Evolutionary conservation across 129 eudicot genomes (phyloP), one percentile per base, ranked within the genome.

Genomic region (Centella asiatica): DNA sequence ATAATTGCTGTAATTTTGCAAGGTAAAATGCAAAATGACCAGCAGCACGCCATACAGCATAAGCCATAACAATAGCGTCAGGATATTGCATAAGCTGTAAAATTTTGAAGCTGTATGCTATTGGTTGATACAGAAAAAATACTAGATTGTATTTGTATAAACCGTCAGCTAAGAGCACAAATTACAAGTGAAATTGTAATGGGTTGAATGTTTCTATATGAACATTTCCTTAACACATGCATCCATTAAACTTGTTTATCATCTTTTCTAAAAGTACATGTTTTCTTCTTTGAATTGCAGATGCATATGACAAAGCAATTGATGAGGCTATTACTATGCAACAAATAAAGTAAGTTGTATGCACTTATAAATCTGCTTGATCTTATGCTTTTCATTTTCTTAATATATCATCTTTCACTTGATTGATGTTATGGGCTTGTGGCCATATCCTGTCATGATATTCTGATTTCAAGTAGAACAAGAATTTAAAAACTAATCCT

Each of bases 261-360:
- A 8, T 37, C 42, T 68, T 6, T 67, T 40, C 59, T 60, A 13
- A 26, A 12, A 64, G 12, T 23, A 44, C 47, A n/a, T 66, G 54
- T 29, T 56, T 60, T 61, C 52, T 65, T 57, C 9, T 65, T 10
- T 50, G 25, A 20, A 19, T 47, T 78, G 78, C 90, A 87, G 98
- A 82, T 68, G 88, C 74, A 29, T 84, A 69, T 62, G 96, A 87
- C 74, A 78, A 68, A 77, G 80, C 72, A 59, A 87, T 92, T 57
- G 62, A 69, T 24, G 90, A 84, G 64, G 98, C 95, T 31, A 57
- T 57, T 19, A 57, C 28, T 57, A 74, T 84, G 57, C 58, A 77
- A 8, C 61, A 56, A 56, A 56, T 79, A 62, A 81, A 78, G 95
- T 81, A 77, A 62, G 86, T 76, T 37, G 33, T 26, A 14, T 19